Percentiles rank a stretch among this genome's conserved stretches.
These are phyloP conservation scores for Eleusine coracana DNA, from an alignment of 176 grass and related monocot species.

Conservation along the genomic window DNA sequence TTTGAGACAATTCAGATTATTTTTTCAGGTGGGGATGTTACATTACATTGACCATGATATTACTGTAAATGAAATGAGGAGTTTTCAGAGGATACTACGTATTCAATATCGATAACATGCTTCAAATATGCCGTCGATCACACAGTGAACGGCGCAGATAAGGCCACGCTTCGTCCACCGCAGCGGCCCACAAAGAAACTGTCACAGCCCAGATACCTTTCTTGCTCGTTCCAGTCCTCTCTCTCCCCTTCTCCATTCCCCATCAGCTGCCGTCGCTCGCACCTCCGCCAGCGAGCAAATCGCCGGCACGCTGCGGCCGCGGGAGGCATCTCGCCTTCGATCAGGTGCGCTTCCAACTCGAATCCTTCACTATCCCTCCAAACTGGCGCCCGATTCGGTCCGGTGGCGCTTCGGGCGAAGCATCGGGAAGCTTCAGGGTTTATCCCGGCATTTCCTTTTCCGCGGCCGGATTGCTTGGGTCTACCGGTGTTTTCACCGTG, in stretches of 20 bases:
- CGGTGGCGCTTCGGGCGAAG: conserved; percentile 36
- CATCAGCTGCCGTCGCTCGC: not conserved
- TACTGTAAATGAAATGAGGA: not conserved
- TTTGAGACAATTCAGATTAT: too few relatives aligned
- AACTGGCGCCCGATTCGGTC: not conserved
- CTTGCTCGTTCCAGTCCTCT: not conserved
- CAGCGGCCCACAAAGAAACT: conserved; percentile 14
- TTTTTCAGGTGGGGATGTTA: too few relatives aligned
- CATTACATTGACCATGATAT: not conserved
- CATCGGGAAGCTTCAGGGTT: conserved; percentile 45
- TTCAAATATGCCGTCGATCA: not conserved
- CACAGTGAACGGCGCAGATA: not conserved
- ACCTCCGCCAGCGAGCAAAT: conserved; percentile 23
- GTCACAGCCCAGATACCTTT: not conserved
- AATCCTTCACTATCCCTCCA: not conserved
- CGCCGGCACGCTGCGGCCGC: conserved; percentile 9
- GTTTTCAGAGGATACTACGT: not conserved
- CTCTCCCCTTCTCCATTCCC: conserved; percentile 25
- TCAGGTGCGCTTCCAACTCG: conserved; percentile 29
- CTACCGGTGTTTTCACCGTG: conserved; percentile 38
- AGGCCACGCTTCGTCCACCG: not conserved
- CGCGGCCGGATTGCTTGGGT: conserved; percentile 13
- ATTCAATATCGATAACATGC: not conserved
- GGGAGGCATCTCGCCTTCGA: conserved; percentile 16
- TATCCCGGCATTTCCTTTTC: conserved; percentile 34